Evolutionary conservation across 441 rosid species (phyloP), one percentile per base, ranked within the genome.

Genomic region (Populus hybrid): DNA sequence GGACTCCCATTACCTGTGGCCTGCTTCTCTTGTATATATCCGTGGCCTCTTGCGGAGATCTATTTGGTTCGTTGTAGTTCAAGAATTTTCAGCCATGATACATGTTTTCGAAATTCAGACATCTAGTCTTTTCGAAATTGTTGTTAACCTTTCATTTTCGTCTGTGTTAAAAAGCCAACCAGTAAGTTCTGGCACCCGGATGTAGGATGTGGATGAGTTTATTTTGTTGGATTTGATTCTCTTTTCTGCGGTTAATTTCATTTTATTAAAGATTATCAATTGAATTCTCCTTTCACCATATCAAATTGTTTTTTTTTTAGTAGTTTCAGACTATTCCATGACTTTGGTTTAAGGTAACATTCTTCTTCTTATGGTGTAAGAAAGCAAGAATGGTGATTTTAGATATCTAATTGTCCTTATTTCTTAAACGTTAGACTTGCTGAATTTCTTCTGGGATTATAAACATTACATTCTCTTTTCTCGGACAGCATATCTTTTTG

Each of bases 31-130:
- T 86, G 87, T 87, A 83, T 83, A 84, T 76, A 61, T 83, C 85
- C 74, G 79, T 76, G 87, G 82, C 88, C 86, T 76, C 50, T 68
- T 77, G 89, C 86, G 63, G 90, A 82, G 89, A 80, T 83, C 75
- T 76, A 23, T 80, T 40, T 77, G 76, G 81, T 84, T 79, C 78
- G 31, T 50, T 53, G 81, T 86, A 78, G 88, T 80, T 81, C 88
- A 73, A 83, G 84, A 78, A 79, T 81, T 84, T 82, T 84, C 82
- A 64, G 82, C 78, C 75, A 78, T 76, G 84, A 69, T 74, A 80
- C 78, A 76, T 86, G 86, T 83, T 83, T 81, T 79, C 78, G 36
- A 75, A 72, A 81, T 85, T 85, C 50, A 38, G 71, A 80, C 83
- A 50, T 45, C 42, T 64, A 59, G 56, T 74, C 70, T 81, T 82